phyloP scores from a whole-genome alignment of 352 stramenopile species.

The Saprolegnia diclina region DNA sequence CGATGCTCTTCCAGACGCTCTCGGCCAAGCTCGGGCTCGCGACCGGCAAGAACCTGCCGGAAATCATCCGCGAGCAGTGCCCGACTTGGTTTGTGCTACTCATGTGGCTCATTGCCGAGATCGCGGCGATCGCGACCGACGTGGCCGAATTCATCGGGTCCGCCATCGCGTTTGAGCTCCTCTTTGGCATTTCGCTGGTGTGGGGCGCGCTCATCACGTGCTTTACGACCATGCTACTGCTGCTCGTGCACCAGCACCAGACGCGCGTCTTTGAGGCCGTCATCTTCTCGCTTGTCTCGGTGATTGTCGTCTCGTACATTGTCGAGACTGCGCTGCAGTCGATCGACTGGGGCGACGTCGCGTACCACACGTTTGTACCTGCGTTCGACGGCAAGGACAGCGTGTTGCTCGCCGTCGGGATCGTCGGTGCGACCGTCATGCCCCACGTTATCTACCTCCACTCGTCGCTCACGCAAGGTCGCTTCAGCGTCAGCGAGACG shows the following conservation, averaged over 20 bases:
- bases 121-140: conserved; percentile 23
- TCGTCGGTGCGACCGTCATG: conserved; percentile 37
- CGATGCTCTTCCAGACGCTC: conserved; percentile 28
- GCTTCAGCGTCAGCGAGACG: conserved; percentile 15
- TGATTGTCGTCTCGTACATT: conserved; percentile 32
- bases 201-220: conserved; percentile 24
- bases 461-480: conserved; percentile 29
- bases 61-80: conserved; percentile 10
- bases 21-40: conserved; percentile 25
- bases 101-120: conserved; percentile 21
- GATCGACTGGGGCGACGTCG: conserved; percentile 3
- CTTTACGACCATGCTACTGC: conserved; percentile 10
- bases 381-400: conserved; percentile 15
- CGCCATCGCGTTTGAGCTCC: conserved; percentile 19
- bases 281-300: conserved; percentile 29
- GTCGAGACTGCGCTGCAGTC: conserved; percentile 22
- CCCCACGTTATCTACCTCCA: conserved; percentile 36
- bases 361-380: conserved; percentile 19
- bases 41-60: conserved; percentile 21
- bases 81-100: background rate
- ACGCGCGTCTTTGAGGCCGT: conserved; percentile 26
- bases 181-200: conserved; percentile 20
- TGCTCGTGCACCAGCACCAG: conserved; percentile 19
- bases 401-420: conserved; percentile 30
- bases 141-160: conserved; percentile 26